phyloP scores from a whole-genome alignment of 129 eudicot genomes.

The Apium graveolens region DNA sequence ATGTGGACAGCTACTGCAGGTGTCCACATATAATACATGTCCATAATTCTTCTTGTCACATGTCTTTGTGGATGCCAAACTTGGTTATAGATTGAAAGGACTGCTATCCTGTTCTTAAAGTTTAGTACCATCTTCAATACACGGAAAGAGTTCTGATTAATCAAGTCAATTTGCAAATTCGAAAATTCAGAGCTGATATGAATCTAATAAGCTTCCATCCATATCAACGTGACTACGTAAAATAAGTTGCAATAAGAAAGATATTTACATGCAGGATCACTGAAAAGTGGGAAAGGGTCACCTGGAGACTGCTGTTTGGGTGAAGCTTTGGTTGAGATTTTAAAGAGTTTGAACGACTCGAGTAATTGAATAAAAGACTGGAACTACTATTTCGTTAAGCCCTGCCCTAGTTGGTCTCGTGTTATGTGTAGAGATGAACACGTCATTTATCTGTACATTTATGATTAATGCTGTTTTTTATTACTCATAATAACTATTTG shows the following conservation, averaged over 20 bases:
- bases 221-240: not conserved
- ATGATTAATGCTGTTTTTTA: not conserved
- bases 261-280: not conserved
- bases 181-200: not conserved
- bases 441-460: too few species aligned
- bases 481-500: not conserved
- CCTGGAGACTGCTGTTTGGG: constrained; percentile 11
- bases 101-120: not conserved
- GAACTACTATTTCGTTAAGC: too few species aligned
- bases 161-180: not conserved
- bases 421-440: constrained; percentile 69
- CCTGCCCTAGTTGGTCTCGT: constrained; percentile 85
- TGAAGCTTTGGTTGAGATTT: too few species aligned
- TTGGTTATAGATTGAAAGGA: not conserved
- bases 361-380: too few species aligned
- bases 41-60: too few species aligned
- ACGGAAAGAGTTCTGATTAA: not conserved
- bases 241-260: not conserved
- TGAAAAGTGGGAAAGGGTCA: constrained; percentile 21
- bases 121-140: not conserved
- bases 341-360: too few species aligned
- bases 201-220: not conserved
- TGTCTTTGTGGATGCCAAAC: too few species aligned
- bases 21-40: too few species aligned
- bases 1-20: too few species aligned